A percentile compares a stretch with the other conserved stretches of the same genome.
Evolutionary conservation across 371 early-diverging fungal species (phyloP).

Genomic region (Syncephalastrum racemosum): DNA sequence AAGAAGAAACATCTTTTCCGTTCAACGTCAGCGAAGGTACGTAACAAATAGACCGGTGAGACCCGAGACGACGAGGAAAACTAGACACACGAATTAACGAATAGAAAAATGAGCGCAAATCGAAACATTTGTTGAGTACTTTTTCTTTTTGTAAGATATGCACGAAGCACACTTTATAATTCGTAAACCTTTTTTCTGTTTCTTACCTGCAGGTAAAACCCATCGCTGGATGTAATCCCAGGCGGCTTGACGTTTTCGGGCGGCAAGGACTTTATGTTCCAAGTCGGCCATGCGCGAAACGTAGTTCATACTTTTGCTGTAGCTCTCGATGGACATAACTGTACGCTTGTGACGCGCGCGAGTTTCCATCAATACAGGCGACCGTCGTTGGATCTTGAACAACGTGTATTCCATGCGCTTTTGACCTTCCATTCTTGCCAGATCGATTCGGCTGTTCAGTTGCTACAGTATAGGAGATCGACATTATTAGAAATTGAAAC

Average conservation of each 20-base stretch:
- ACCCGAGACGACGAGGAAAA: too few species aligned
- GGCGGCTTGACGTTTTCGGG: conserved; percentile 12
- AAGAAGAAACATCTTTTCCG: too few species aligned
- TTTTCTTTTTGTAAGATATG: too few species aligned
- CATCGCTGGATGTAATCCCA: conserved; percentile 13
- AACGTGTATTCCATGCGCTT: conserved; percentile 11
- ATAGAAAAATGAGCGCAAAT: too few species aligned
- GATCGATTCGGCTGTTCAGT: conserved; percentile 9
- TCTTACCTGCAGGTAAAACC: conserved; percentile 13
- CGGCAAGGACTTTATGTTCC: conserved; percentile 9
- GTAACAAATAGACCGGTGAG: too few species aligned
- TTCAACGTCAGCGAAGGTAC: too few species aligned
- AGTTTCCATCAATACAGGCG: conserved; percentile 9
- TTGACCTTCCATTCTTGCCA: conserved; percentile 11
- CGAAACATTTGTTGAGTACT: too few species aligned
- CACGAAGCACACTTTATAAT: too few species aligned
- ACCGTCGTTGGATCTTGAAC: conserved; percentile 9
- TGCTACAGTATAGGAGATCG: conserved; percentile 4
- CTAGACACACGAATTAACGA: too few species aligned
- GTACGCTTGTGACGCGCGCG: conserved; percentile 12
- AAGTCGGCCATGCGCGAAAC: conserved; percentile 7
- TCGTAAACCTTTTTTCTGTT: background rate
- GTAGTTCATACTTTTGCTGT: conserved; percentile 14
- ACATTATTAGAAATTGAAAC: conserved; percentile 39
- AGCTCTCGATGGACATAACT: conserved; percentile 15